Percentiles rank a stretch among this genome's conserved stretches.
These are phyloP conservation scores for Aspergillus sp. DNA, from an alignment of 2,329 filamentous ascomycete genomes.

Conservation along the genomic window DNA sequence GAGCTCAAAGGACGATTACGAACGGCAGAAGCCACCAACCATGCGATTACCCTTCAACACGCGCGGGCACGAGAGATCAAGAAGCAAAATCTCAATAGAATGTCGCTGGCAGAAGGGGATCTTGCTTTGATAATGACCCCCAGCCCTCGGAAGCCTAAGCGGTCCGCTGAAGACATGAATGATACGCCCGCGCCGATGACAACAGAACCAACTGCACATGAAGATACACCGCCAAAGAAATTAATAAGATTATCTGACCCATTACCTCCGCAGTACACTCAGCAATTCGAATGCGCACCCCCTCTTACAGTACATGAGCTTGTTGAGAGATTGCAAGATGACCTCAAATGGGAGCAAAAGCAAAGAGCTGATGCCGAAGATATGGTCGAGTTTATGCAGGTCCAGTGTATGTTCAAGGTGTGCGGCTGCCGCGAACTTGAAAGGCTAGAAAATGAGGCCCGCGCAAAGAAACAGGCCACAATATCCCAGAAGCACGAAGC, in stretches of 20 bases:
- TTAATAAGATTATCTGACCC: conserved; percentile 33
- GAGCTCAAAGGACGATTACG: conserved; percentile 43
- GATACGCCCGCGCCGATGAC: conserved; percentile 18
- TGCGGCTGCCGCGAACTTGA: conserved; percentile 51
- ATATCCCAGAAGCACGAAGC: conserved; percentile 26
- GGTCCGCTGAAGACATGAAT: conserved; percentile 30
- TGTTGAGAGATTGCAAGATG: conserved; percentile 47
- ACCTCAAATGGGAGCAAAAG: conserved; percentile 52
- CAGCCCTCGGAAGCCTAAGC: conserved; percentile 35
- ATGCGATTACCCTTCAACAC: conserved; percentile 35
- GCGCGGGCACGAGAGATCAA: conserved; percentile 32
- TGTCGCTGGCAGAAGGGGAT: conserved; percentile 33
- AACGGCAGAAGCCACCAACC: conserved; percentile 38
- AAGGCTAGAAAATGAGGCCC: conserved; percentile 38
- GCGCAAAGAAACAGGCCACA: conserved; percentile 33
- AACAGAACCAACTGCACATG: conserved; percentile 4
- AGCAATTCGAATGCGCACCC: conserved; percentile 17
- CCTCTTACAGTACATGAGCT: conserved; percentile 40
- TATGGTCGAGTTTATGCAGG: conserved; percentile 52
- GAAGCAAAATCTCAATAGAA: conserved; percentile 26
- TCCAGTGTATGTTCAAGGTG: conserved; percentile 50
- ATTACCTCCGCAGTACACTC: conserved; percentile 26
- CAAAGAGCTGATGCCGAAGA: conserved; percentile 55
- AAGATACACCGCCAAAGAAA: neutral
- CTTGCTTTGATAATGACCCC: conserved; percentile 31